Base-by-base conservation (phyloP, 2,329 filamentous ascomycete species). In the Camillea tinctor region DNA sequence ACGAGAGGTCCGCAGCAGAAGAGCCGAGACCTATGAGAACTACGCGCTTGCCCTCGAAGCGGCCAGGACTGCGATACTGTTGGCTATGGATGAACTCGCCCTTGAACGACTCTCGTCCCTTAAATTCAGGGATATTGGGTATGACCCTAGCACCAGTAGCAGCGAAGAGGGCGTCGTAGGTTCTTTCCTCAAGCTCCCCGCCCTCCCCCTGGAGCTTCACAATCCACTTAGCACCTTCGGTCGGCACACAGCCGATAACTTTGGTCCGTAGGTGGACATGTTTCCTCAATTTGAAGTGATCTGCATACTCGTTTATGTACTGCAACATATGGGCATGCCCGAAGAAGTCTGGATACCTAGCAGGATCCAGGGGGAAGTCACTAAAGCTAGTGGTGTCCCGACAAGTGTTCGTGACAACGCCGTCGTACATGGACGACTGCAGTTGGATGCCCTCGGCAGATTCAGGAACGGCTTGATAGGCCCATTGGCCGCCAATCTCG, bases 331-430 rank as follows among this genome's bases (percentile, higher is more conserved):
- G 61, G 53, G 63, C 58, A 65, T 78, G 75, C 40, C 70, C 68
- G 57, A 77, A 74, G 59, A 73, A 77, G 57, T 76, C 71, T 0
- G 72, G 67, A 57, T 77, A 76, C 44, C 71, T 66, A 9, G 71
- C 70, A 9, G 74, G 74, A 57, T 79, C 75, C 20, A 77, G 67
- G 3, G 75, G 76, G 59, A 77, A 78, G 60, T 78, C 75, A 48
- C 70, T 75, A 63, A 76, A 76, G 54, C 68, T 68, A n/a, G 75
- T 70, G 1, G 74, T 74, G 54, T 76, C 73, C 53, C 76, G 72
- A 59, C 70, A 75, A 4, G 73, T 75, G 64, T 76, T 78, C 23
- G 75, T 63, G 21, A 75, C 65, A 5, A 73, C 69, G 48, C 75
- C 71, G 26, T 73, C 66, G 65, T 77, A 75, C 9, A 77, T 73